Evolutionary conservation across 352 stramenopile genomes (phyloP).

Genomic region (Pythium coloratum): DNA sequence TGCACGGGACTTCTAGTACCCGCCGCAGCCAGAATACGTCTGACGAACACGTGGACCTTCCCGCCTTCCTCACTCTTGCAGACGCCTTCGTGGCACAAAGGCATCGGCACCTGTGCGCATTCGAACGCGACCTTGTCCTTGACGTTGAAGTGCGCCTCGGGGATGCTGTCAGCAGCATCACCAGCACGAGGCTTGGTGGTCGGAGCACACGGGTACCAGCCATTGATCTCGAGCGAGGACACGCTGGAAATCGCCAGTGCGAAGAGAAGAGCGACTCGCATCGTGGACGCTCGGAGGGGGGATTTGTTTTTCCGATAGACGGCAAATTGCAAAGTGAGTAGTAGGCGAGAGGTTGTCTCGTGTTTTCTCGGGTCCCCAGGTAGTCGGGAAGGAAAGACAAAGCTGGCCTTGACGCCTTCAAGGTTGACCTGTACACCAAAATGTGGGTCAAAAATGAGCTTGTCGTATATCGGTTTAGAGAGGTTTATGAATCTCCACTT

Average conservation of each 20-base stretch:
- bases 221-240: slow-evolving; percentile 25
- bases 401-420: too few relatives aligned
- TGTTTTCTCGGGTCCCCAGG: too few relatives aligned
- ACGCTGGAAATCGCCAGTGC: background rate
- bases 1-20: background rate
- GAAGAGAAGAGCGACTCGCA: background rate
- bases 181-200: slow-evolving; percentile 18
- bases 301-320: too few relatives aligned
- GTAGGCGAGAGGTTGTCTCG: too few relatives aligned
- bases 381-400: too few relatives aligned
- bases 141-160: slow-evolving; percentile 1
- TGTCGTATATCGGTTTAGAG: too few relatives aligned
- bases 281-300: background rate
- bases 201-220: slow-evolving; percentile 29
- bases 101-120: slow-evolving; percentile 32
- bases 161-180: slow-evolving; percentile 18
- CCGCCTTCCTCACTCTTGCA: slow-evolving; percentile 18
- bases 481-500: too few relatives aligned
- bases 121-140: slow-evolving; percentile 21
- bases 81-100: slow-evolving; percentile 33
- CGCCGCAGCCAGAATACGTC: slow-evolving; percentile 13
- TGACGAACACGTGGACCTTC: slow-evolving; percentile 36
- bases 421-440: too few relatives aligned
- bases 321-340: too few relatives aligned
- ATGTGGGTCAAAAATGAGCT: too few relatives aligned